Percentiles rank a stretch among this genome's conserved stretches.
Evolutionary conservation across 257 asterid genomes (phyloP).

Genomic region (Avicennia marina): DNA sequence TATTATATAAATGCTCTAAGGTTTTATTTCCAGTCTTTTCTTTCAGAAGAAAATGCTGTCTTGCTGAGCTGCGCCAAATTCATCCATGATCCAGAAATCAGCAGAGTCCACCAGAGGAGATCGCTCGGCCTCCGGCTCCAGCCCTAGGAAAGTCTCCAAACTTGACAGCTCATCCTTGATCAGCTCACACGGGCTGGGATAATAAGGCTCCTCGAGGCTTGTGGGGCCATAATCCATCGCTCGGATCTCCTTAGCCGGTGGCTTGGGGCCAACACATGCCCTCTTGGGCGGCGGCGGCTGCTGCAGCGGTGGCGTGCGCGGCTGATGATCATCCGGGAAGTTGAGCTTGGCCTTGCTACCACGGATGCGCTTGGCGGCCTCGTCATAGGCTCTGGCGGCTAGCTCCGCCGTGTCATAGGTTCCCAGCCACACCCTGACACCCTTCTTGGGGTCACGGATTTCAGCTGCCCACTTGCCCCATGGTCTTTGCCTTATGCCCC

Average conservation of each 20-base stretch:
- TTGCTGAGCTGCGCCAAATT: conserved; percentile 24
- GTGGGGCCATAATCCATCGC: conserved; percentile 11
- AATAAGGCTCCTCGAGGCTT: conserved; percentile 24
- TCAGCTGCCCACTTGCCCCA: conserved; percentile 99
- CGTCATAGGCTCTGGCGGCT: conserved; percentile 81
- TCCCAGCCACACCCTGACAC: conserved; percentile 76
- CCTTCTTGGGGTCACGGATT: conserved; percentile 74
- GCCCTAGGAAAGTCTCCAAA: conserved; percentile 56
- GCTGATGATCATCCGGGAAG: conserved; percentile 32
- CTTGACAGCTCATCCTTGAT: conserved; percentile 45
- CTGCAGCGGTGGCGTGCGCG: not conserved
- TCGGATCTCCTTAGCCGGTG: conserved; percentile 14
- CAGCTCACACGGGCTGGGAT: conserved; percentile 24
- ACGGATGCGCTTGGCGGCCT: conserved; percentile 75
- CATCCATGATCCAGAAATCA: conserved; percentile 50
- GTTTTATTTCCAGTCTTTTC: too few relatives aligned
- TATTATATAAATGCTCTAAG: too few relatives aligned
- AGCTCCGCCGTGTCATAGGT: conserved; percentile 71
- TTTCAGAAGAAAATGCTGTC: too few relatives aligned
- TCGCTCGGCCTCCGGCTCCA: conserved; percentile 31
- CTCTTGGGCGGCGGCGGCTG: conserved; percentile 33
- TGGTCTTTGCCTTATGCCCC: conserved; percentile 84
- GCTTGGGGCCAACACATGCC: conserved; percentile 23
- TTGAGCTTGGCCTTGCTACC: conserved; percentile 83
- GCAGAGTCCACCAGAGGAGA: not conserved